Conservation (phyloP, 768 basidiomycete species). For the Zangia roseola region DNA sequence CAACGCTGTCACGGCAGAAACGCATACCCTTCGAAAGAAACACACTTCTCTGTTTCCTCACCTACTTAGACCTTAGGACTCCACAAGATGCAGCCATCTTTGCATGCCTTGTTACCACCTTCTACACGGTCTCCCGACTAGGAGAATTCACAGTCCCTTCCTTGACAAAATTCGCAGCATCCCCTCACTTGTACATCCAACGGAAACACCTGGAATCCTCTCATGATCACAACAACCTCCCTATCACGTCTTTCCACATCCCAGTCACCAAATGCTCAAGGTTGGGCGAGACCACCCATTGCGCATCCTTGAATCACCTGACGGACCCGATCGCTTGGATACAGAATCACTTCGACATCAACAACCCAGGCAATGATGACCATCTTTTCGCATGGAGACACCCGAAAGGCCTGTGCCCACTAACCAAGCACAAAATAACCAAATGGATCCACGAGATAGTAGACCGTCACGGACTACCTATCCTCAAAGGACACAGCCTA, state of each 20-base stretch:
- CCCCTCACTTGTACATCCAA: too few relatives aligned
- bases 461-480: fast-evolving
- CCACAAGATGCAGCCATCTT: neutral
- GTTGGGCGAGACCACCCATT: constrained; percentile 17
- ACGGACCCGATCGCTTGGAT: constrained; percentile 27
- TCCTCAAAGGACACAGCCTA: neutral
- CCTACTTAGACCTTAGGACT: neutral
- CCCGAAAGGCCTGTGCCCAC: constrained; percentile 12
- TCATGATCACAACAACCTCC: too few relatives aligned
- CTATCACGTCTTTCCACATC: too few relatives aligned
- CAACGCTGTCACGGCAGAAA: neutral
- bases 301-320: constrained; percentile 25
- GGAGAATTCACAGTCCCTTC: too few relatives aligned
- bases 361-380: constrained; percentile 2
- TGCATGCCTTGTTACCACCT: neutral
- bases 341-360: constrained; percentile 31
- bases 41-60: neutral
- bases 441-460: constrained; percentile 11
- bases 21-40: neutral
- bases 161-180: too few relatives aligned
- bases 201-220: too few relatives aligned
- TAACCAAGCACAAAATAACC: constrained; percentile 31
- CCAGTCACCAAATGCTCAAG: too few relatives aligned
- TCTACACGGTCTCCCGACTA: too few relatives aligned
- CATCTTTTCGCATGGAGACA: constrained; percentile 35